A percentile compares a stretch with the other conserved stretches of the same genome.
Evolutionary conservation across 2,329 filamentous ascomycete species (phyloP).

Genomic region (Ophiognomonia clavigignenti-juglandacearum): DNA sequence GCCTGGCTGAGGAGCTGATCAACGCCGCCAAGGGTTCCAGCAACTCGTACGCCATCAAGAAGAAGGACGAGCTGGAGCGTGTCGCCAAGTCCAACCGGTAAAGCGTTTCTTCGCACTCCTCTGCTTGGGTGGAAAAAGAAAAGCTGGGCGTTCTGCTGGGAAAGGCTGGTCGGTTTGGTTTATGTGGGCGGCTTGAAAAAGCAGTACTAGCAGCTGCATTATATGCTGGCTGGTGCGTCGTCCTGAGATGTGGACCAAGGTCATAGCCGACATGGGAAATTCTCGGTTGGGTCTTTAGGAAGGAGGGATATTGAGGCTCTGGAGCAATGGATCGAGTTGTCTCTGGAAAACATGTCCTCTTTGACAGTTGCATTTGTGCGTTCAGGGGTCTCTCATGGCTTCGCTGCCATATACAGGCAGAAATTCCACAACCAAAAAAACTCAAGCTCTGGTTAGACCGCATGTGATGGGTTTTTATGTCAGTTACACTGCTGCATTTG

Average conservation of each 20-base stretch:
- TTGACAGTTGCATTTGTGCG: conserved; percentile 38
- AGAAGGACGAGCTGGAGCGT: conserved; percentile 99
- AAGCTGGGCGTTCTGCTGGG: conserved; percentile 18
- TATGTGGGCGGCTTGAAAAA: conserved; percentile 18
- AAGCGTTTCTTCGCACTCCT: conserved; percentile 37
- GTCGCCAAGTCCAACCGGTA: conserved; percentile 99
- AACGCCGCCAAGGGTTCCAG: conserved; percentile 99
- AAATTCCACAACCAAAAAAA: conserved; percentile 19
- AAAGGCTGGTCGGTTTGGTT: conserved; percentile 25
- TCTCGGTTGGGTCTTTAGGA: conserved; percentile 19
- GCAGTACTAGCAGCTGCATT: conserved; percentile 8
- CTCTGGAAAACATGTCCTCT: conserved; percentile 26
- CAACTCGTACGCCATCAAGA: conserved; percentile 99
- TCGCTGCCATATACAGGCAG: conserved; percentile 38
- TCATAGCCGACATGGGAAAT: conserved; percentile 16
- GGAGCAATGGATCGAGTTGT: conserved; percentile 8
- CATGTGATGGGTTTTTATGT: background rate
- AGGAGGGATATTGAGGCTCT: conserved; percentile 5
- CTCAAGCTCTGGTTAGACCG: conserved; percentile 23
- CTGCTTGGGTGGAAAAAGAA: conserved; percentile 5
- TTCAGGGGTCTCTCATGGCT: conserved; percentile 38
- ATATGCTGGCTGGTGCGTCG: conserved; percentile 8
- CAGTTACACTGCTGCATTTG: too few relatives aligned
- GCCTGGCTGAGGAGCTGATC: conserved; percentile 99
- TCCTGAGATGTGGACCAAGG: conserved; percentile 14